A percentile compares a stretch with the other conserved stretches of the same genome.
phyloP scores from a whole-genome alignment of 2,329 filamentous ascomycete genomes.

The Sporothrix phasma region DNA sequence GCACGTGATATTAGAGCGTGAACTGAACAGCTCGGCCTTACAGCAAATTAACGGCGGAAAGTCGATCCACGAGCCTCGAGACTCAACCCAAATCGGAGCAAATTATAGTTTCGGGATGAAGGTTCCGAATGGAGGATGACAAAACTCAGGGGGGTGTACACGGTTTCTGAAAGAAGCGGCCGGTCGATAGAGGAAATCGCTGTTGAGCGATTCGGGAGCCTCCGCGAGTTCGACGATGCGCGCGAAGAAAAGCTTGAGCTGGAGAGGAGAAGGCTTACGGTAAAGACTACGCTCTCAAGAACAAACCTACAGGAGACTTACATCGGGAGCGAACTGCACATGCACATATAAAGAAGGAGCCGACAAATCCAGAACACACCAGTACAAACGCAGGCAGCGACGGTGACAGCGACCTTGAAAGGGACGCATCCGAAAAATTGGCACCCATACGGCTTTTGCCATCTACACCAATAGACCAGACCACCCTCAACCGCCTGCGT shows the following conservation, averaged over 20 bases:
- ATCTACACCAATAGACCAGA: constrained; percentile 57
- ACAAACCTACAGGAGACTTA: constrained; percentile 79
- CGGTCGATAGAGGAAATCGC: constrained; percentile 73
- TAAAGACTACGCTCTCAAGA: constrained; percentile 70
- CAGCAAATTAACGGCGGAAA: constrained; percentile 49
- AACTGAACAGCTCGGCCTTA: constrained; percentile 63
- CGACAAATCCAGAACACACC: neutral
- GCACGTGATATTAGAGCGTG: constrained; percentile 65
- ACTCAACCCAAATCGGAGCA: constrained; percentile 51
- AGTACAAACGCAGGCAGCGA: neutral
- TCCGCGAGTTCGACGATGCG: constrained; percentile 83
- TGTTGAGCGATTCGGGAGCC: constrained; percentile 65
- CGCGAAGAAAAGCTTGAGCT: constrained; percentile 88
- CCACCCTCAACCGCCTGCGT: constrained; percentile 76
- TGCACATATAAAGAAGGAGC: neutral
- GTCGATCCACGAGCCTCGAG: constrained; percentile 40
- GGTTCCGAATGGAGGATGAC: constrained; percentile 96
- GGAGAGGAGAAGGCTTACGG: constrained; percentile 78
- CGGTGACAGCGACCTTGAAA: constrained; percentile 18
- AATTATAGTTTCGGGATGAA: constrained; percentile 77
- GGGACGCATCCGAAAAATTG: constrained; percentile 24
- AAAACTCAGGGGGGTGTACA: constrained; percentile 78
- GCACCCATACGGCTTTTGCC: neutral
- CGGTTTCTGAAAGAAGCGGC: constrained; percentile 62
- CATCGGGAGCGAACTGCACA: constrained; percentile 55